These are phyloP conservation scores for Mycosphaerella sp. DNA, from an alignment of 2,329 filamentous ascomycete species.

Conservation along the genomic window DNA sequence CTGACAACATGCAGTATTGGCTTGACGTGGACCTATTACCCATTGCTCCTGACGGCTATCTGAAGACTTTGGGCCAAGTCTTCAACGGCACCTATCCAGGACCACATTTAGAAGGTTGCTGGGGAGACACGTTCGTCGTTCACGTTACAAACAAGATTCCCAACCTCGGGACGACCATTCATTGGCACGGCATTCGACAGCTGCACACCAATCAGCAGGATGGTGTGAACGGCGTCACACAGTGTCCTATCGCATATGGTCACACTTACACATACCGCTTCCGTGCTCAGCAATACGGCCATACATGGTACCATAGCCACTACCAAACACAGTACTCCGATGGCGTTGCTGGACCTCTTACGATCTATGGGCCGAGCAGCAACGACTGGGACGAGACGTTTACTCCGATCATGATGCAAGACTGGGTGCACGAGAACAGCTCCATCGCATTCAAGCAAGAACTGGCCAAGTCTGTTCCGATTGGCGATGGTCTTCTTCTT, in stretches of 20 bases:
- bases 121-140: constrained; percentile 26
- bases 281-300: constrained; percentile 31
- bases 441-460: constrained; percentile 17
- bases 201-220: constrained; percentile 51
- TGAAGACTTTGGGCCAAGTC: constrained; percentile 18
- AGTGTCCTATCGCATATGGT: constrained; percentile 61
- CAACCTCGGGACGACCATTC: constrained; percentile 46
- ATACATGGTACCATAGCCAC: constrained; percentile 33
- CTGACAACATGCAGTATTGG: constrained; percentile 38
- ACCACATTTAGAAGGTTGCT: constrained; percentile 41
- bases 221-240: constrained; percentile 48
- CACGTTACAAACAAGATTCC: constrained; percentile 37
- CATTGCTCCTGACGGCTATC: constrained; percentile 33
- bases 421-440: constrained; percentile 19
- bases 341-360: constrained; percentile 36
- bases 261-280: constrained; percentile 41
- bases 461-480: constrained; percentile 31
- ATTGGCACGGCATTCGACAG: constrained; percentile 49
- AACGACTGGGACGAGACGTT: constrained; percentile 35
- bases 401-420: constrained; percentile 22
- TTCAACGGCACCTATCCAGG: constrained; percentile 45
- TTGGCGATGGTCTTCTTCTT: constrained; percentile 16
- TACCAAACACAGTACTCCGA: constrained; percentile 37
- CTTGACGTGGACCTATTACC: constrained; percentile 38
- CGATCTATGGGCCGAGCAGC: constrained; percentile 38